Evolutionary conservation across 2,329 filamentous ascomycete genomes (phyloP).

Genomic region (Chaetothyriales sp.): DNA sequence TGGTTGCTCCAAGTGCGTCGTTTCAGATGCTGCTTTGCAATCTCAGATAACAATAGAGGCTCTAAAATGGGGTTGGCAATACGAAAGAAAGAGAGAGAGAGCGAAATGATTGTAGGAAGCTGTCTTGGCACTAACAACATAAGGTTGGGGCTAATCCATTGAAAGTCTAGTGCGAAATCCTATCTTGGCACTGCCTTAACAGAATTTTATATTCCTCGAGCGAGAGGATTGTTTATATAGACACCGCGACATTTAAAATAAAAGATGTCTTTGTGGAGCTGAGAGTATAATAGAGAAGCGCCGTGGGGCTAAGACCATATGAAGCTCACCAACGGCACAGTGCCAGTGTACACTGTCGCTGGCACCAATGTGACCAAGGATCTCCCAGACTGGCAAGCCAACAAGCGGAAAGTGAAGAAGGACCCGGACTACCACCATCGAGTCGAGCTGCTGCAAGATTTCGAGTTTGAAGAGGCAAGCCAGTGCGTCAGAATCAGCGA

Average conservation of each 20-base stretch:
- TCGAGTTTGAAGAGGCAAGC: constrained; percentile 93
- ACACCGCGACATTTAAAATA: too few species aligned
- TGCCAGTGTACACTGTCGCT: constrained; percentile 88
- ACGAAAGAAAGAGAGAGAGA: not conserved
- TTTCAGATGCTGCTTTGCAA: not conserved
- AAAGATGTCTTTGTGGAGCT: too few species aligned
- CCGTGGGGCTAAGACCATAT: constrained; percentile 18
- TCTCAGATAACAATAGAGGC: not conserved
- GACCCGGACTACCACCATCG: constrained; percentile 87
- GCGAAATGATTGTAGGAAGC: not conserved
- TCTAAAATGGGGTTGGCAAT: not conserved
- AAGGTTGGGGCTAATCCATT: not conserved
- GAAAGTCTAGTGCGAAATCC: not conserved
- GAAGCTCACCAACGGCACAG: constrained; percentile 50
- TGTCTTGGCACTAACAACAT: not conserved
- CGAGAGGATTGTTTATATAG: not conserved
- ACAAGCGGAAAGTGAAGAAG: constrained; percentile 79
- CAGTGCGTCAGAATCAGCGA: constrained; percentile 79
- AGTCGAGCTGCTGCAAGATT: constrained; percentile 89
- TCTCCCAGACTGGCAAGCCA: constrained; percentile 87
- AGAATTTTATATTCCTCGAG: not conserved
- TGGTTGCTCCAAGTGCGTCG: not conserved
- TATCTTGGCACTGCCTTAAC: not conserved
- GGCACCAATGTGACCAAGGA: constrained; percentile 76
- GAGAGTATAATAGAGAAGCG: too few species aligned